Evolutionary conservation across 345 rosid genomes (phyloP).

Genomic region (Linum lewisii): DNA sequence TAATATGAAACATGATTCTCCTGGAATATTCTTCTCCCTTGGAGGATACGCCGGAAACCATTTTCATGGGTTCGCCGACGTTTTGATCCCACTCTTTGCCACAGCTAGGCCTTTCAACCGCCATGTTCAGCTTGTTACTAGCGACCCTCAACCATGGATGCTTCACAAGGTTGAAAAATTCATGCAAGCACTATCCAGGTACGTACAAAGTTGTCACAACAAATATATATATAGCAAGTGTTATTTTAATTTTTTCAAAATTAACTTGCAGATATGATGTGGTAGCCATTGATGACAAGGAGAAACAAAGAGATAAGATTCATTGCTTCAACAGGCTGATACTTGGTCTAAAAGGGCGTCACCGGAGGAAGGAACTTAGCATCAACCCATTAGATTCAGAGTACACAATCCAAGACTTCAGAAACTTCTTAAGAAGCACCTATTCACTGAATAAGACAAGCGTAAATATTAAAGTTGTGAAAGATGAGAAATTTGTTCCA

Average conservation of each 20-base stretch:
- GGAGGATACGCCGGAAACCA: constrained; percentile 71
- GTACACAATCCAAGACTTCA: constrained; percentile 51
- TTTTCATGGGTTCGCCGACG: constrained; percentile 71
- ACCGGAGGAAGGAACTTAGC: constrained; percentile 38
- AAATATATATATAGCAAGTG: too few species aligned
- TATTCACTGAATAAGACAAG: constrained; percentile 36
- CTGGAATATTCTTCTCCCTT: constrained; percentile 60
- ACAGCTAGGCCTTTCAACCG: constrained; percentile 49
- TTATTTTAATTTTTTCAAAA: too few species aligned
- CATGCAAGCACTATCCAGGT: constrained; percentile 36
- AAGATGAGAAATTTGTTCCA: too few species aligned
- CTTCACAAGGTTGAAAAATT: constrained; percentile 35
- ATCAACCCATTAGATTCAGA: constrained; percentile 45
- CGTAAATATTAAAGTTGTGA: constrained; percentile 13
- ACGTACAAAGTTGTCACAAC: too few species aligned
- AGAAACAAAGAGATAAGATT: constrained; percentile 12
- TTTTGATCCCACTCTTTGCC: constrained; percentile 48
- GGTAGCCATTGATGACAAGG: constrained; percentile 38
- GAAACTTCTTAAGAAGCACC: constrained; percentile 33
- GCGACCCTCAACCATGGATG: constrained; percentile 37
- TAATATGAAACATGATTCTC: constrained; percentile 38
- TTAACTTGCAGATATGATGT: too few species aligned
- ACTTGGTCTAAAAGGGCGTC: constrained; percentile 50
- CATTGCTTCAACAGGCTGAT: constrained; percentile 51
- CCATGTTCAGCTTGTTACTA: constrained; percentile 49